phyloP scores from a whole-genome alignment of 73 alveolate genomes.

The Tetrahymena elliotti region DNA sequence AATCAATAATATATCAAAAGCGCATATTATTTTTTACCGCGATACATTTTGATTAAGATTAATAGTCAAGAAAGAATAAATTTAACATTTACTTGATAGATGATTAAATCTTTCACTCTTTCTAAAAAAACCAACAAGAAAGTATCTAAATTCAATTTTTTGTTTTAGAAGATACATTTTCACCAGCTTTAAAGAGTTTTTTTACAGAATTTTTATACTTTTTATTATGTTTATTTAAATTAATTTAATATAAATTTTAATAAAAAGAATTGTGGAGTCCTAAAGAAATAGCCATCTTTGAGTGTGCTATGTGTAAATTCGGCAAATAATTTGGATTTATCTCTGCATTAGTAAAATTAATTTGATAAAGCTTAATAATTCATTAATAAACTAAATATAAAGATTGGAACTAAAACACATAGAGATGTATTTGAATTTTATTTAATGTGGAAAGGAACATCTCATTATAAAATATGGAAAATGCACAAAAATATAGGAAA shows the following conservation, averaged over 20 bases:
- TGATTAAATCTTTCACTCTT: too few relatives aligned
- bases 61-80: too few relatives aligned
- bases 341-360: background rate
- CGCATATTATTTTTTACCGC: background rate
- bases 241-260: background rate
- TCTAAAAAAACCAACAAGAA: background rate
- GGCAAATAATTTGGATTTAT: background rate
- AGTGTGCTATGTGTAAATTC: background rate
- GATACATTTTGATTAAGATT: too few relatives aligned
- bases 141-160: background rate
- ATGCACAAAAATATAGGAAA: background rate
- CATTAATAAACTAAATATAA: background rate
- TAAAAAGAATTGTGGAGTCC: background rate
- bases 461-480: background rate
- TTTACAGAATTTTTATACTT: background rate
- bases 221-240: too few relatives aligned
- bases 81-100: background rate
- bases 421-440: background rate
- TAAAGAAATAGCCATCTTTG: background rate
- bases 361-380: background rate
- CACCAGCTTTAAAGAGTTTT: too few relatives aligned
- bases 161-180: background rate
- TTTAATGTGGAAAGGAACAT: background rate
- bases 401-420: background rate
- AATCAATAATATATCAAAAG: too few relatives aligned